Evolutionary conservation across 2,329 filamentous ascomycete species (phyloP).

Genomic region (Botrytis hyacinthi): DNA sequence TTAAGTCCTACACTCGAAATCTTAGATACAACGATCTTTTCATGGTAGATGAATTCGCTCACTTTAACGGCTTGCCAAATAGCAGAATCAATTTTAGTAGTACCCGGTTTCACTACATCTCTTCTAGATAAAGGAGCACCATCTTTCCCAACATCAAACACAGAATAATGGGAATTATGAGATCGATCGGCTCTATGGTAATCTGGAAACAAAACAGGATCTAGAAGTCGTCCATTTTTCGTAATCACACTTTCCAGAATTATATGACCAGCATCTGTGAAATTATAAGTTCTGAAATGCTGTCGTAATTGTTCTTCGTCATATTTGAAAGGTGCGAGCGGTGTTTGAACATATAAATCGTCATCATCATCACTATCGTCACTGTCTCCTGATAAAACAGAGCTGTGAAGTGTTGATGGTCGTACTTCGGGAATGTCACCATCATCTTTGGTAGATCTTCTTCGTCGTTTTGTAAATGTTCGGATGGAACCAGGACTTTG

Average conservation of each 20-base stretch:
- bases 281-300: constrained; percentile 45
- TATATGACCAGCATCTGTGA: constrained; percentile 43
- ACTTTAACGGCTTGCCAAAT: constrained; percentile 34
- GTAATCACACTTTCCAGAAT: constrained; percentile 41
- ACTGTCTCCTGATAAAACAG: constrained; percentile 37
- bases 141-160: constrained; percentile 34
- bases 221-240: constrained; percentile 25
- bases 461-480: constrained; percentile 13
- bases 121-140: constrained; percentile 31
- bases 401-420: constrained; percentile 26
- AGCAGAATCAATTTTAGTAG: constrained; percentile 30
- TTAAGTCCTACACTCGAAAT: constrained; percentile 29
- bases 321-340: constrained; percentile 42
- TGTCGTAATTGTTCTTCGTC: constrained; percentile 46
- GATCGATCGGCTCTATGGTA: constrained; percentile 28
- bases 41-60: neutral
- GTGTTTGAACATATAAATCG: constrained; percentile 42
- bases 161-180: constrained; percentile 34
- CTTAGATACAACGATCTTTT: neutral
- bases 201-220: constrained; percentile 29
- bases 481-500: constrained; percentile 6
- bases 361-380: constrained; percentile 42
- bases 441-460: constrained; percentile 8
- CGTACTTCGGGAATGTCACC: neutral
- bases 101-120: constrained; percentile 27